These are phyloP conservation scores for Tolypocladium tundrense DNA, from an alignment of 2,329 filamentous ascomycete species.

Conservation along the genomic window DNA sequence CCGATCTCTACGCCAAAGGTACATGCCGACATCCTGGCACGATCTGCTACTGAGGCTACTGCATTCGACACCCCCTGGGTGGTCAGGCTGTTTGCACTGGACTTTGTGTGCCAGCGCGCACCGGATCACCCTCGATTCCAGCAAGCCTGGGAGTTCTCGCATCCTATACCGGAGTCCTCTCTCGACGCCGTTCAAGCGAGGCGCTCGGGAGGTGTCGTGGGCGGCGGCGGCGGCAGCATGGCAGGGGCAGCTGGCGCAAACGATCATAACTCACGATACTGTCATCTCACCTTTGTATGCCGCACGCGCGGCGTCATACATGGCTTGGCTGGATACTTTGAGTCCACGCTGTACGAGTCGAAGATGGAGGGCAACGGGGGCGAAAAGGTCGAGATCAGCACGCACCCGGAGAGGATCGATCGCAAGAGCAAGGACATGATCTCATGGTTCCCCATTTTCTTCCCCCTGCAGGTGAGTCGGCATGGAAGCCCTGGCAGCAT, in stretches of 20 bases:
- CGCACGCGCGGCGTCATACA: constrained; percentile 75
- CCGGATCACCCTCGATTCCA: constrained; percentile 56
- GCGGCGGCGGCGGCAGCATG: constrained; percentile 62
- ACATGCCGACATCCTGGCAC: constrained; percentile 65
- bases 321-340: constrained; percentile 89
- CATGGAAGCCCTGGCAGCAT: too few relatives aligned
- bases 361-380: constrained; percentile 23
- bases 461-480: constrained; percentile 72
- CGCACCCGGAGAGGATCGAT: constrained; percentile 84
- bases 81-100: constrained; percentile 80
- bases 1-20: constrained; percentile 83
- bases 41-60: constrained; percentile 50
- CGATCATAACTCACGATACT: constrained; percentile 80
- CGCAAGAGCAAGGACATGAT: constrained; percentile 96
- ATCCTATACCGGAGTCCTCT: constrained; percentile 55
- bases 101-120: constrained; percentile 63
- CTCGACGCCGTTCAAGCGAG: constrained; percentile 46
- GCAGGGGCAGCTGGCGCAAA: constrained; percentile 71
- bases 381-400: constrained; percentile 73
- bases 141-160: constrained; percentile 69
- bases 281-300: constrained; percentile 68
- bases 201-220: constrained; percentile 52
- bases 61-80: constrained; percentile 92
- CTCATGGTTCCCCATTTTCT: constrained; percentile 98
- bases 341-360: constrained; percentile 78